Conservation (phyloP, 805 yeast species). For the Cyberlindnera mississippiensis region DNA sequence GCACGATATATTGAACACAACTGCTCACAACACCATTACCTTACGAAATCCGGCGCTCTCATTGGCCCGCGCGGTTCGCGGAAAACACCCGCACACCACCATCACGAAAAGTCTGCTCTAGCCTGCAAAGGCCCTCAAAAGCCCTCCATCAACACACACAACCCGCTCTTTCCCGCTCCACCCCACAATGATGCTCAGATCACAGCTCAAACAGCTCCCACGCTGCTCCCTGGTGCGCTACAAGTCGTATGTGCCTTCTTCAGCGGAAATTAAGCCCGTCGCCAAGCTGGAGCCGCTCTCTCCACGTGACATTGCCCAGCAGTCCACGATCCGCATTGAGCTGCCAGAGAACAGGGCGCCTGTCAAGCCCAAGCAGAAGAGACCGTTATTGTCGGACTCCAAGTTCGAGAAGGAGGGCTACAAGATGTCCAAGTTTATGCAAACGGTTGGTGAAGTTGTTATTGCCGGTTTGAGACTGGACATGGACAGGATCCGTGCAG, state of each 20-base stretch:
- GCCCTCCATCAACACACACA: too few relatives aligned
- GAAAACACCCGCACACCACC: background rate
- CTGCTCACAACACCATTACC: too few relatives aligned
- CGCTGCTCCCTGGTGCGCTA: slow-evolving; percentile 7
- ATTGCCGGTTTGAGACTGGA: slow-evolving; percentile 65
- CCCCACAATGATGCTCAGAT: slow-evolving; percentile 7
- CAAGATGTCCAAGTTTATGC: slow-evolving; percentile 46
- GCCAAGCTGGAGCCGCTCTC: slow-evolving; percentile 13
- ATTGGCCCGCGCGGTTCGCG: background rate
- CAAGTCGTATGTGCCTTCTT: slow-evolving; percentile 10
- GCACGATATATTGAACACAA: too few relatives aligned
- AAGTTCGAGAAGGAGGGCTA: slow-evolving; percentile 36
- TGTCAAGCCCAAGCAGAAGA: slow-evolving; percentile 30
- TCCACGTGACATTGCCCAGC: slow-evolving; percentile 27
- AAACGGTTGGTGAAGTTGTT: slow-evolving; percentile 59
- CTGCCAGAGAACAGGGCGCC: slow-evolving; percentile 31
- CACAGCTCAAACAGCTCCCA: slow-evolving; percentile 6
- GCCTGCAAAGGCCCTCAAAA: too few relatives aligned
- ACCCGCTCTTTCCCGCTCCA: background rate
- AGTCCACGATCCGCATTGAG: slow-evolving; percentile 23
- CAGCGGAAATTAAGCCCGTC: slow-evolving; percentile 9
- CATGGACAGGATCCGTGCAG: slow-evolving; percentile 90
- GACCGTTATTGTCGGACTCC: slow-evolving; percentile 34
- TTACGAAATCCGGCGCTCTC: too few relatives aligned
- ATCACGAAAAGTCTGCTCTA: background rate